Evolutionary conservation across 805 yeast species (phyloP).

Genomic region (Maudiozyma turicensis): DNA sequence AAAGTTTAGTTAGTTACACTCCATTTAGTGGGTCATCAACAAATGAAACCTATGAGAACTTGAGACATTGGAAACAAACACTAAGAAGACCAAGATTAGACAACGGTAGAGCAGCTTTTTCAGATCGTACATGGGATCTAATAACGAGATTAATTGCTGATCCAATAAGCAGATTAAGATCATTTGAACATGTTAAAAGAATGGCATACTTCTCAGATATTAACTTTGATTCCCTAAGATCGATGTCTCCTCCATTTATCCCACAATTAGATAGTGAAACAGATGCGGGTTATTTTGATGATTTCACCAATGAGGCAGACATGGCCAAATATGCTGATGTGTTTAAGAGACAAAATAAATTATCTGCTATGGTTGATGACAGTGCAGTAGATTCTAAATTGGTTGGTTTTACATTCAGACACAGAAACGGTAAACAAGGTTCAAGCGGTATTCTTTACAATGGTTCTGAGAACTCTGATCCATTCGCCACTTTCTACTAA

Average conservation of each 20-base stretch:
- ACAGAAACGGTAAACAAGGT: conserved; percentile 40
- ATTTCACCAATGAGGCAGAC: conserved; percentile 89
- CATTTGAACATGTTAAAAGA: conserved; percentile 69
- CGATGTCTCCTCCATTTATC: conserved; percentile 81
- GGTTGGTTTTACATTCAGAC: conserved; percentile 94
- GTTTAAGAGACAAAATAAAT: conserved; percentile 79
- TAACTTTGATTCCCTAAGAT: conserved; percentile 63
- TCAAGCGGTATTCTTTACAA: conserved; percentile 30
- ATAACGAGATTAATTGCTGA: conserved; percentile 72
- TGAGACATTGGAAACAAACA: conserved; percentile 86
- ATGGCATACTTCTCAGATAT: conserved; percentile 80
- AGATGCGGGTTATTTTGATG: conserved; percentile 98
- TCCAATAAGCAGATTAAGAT: conserved; percentile 63
- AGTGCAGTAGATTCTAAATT: conserved; percentile 59
- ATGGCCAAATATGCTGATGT: conserved; percentile 98
- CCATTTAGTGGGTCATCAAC: conserved; percentile 92
- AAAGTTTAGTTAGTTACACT: conserved; percentile 92
- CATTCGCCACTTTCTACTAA: conserved; percentile 29
- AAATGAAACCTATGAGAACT: conserved; percentile 88
- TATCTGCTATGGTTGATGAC: conserved; percentile 56
- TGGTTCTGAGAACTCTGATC: conserved; percentile 30
- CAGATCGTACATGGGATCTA: conserved; percentile 93
- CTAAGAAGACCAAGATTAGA: conserved; percentile 84
- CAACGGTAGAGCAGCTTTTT: conserved; percentile 83
- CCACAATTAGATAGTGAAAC: conserved; percentile 96